Percentiles rank a stretch among this genome's conserved stretches.
phyloP scores from a whole-genome alignment of 352 stramenopile genomes.

The Phytopythium montanum region DNA sequence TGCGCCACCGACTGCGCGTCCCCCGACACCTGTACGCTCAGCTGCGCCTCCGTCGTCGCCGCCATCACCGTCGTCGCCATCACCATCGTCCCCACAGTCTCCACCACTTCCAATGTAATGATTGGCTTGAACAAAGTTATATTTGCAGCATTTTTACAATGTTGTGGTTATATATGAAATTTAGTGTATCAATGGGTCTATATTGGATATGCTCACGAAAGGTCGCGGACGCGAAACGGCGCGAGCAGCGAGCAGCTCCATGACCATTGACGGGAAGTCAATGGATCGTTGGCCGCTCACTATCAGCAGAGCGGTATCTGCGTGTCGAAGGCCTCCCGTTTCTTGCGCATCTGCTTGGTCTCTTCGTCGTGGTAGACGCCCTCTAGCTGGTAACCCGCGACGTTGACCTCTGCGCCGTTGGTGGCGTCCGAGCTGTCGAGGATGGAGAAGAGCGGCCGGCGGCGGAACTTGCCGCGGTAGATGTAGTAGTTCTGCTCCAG shows the following conservation, averaged over 20 bases:
- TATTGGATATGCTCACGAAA: no score
- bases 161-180: no score
- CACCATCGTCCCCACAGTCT: no score
- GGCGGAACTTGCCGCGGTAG: constrained; percentile 12
- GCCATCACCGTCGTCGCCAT: background rate
- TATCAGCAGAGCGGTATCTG: constrained; percentile 21
- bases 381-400: constrained; percentile 12
- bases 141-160: no score
- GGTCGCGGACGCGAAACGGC: no score
- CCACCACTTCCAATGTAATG: no score
- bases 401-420: constrained; percentile 12
- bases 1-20: constrained; percentile 36
- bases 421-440: constrained; percentile 6
- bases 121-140: no score
- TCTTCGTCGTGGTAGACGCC: constrained; percentile 15
- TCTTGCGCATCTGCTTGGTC: constrained; percentile 10
- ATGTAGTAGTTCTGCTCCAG: constrained; percentile 27
- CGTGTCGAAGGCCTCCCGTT: constrained; percentile 6
- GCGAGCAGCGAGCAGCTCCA: no score
- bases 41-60: constrained; percentile 12
- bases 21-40: constrained; percentile 30
- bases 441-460: constrained; percentile 13
- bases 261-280: no score
- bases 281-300: no score
- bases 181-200: no score